Base-by-base conservation (phyloP, 2,329 filamentous ascomycete genomes). In the Pestalotiopsis sp. region DNA sequence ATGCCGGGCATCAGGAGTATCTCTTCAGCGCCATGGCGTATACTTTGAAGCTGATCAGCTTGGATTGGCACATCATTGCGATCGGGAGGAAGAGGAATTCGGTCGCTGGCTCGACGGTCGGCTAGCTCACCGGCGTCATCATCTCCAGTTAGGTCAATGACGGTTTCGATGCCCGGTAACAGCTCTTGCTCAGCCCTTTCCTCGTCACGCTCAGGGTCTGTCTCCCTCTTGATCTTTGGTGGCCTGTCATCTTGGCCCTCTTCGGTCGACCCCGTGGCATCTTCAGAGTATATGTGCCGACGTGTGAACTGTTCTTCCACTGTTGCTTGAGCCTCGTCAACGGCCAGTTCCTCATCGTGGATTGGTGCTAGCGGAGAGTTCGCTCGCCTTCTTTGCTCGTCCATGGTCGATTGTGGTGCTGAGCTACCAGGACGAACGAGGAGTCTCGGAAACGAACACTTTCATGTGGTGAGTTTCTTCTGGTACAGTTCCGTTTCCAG, bases 101-200 rank as follows among this genome's bases (percentile, higher is more conserved):
- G 38, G 25, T 14, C 7, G 11, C 39, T 41, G 17, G 13, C 36
- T 13, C 1, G 23, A 23, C 13, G 27, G 1, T 36, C 41, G n/a
- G 49, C 56, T 41, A 4, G 52, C 1, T 66, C 7, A 20, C 9
- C 27, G 2, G 39, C 36, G 1, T 36, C 11, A 36, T 61, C 65
- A 20, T 67, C 65, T 20, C 20, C 65, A 12, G 65, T 67, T 14
- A 67, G 27, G 65, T 67, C 65, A 41, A 61, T 67, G 23, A 67
- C 65, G 1, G 65, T 67, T 4, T 52, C 52, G 31, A 67, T 67
- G 4, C 31, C 65, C 25, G 49, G 27, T 12, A 11, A 36, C 17
- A 67, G 56, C 11, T 23, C 56, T 23, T 25, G 13, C 39, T 67
- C 65, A 7, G 56, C 31, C 36, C 6, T 41, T 23, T 67, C 52